phyloP scores from a whole-genome alignment of 257 asterid species.

The Eucommia ulmoides region DNA sequence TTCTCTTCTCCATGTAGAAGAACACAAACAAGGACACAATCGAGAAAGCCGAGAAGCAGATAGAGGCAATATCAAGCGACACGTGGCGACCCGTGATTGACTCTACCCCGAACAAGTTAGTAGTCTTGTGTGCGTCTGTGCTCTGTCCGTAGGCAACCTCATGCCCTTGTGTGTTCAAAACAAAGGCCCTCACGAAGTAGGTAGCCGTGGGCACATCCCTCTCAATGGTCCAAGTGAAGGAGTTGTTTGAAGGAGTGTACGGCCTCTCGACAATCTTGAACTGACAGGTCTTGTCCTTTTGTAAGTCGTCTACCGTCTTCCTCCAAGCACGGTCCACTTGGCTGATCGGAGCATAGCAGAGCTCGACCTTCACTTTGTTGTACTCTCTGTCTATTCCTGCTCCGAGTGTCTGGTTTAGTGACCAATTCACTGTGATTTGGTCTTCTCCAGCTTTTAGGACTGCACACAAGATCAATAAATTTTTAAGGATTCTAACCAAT shows the following conservation, averaged over 20 bases:
- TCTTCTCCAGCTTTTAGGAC: slow-evolving; percentile 44
- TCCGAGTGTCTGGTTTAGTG: slow-evolving; percentile 21
- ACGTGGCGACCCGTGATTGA: slow-evolving; percentile 50
- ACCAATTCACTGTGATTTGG: slow-evolving; percentile 35
- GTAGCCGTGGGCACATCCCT: slow-evolving; percentile 31
- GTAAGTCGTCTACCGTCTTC: slow-evolving; percentile 34
- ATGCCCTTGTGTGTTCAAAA: slow-evolving; percentile 10
- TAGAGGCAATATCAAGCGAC: slow-evolving; percentile 38
- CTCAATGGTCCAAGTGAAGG: slow-evolving; percentile 7
- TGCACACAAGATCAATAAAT: slow-evolving; percentile 8
- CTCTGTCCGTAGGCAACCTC: slow-evolving; percentile 60
- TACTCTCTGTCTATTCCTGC: slow-evolving; percentile 32
- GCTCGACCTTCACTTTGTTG: slow-evolving; percentile 27
- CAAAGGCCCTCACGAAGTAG: slow-evolving; percentile 58
- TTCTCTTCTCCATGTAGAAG: slow-evolving; percentile 58
- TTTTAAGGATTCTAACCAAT: background rate
- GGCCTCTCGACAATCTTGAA: slow-evolving; percentile 27
- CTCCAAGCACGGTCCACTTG: slow-evolving; percentile 74
- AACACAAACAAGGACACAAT: slow-evolving; percentile 44
- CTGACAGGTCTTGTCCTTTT: slow-evolving; percentile 66
- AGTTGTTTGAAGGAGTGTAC: slow-evolving; percentile 15
- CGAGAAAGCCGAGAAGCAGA: slow-evolving; percentile 65
- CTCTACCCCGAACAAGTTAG: slow-evolving; percentile 32
- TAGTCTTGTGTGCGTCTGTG: slow-evolving; percentile 23
- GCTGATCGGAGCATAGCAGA: slow-evolving; percentile 68